Evolutionary conservation across 2,329 filamentous ascomycete species (phyloP).

Genomic region (Zymoseptoria tritici): DNA sequence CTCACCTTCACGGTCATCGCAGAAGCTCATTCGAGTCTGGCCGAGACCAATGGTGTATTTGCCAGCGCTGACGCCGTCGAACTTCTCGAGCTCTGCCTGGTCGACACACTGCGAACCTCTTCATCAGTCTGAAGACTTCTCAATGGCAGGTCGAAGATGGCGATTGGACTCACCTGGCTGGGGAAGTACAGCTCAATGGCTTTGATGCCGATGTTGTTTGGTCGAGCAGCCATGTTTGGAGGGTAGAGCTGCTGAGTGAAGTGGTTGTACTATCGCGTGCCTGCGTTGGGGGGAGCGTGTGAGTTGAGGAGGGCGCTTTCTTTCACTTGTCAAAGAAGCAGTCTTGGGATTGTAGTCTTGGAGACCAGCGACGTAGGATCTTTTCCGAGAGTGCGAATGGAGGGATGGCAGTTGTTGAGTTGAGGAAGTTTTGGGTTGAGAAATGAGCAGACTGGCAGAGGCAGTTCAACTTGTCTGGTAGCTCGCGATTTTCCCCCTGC

Average conservation of each 20-base stretch:
- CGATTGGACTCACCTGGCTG: constrained; percentile 38
- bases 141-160: not conserved
- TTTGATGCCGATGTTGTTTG: constrained; percentile 47
- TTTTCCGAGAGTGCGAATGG: not conserved
- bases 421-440: not conserved
- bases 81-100: constrained; percentile 47
- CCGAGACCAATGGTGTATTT: constrained; percentile 50
- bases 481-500: too few relatives aligned
- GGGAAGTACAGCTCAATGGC: constrained; percentile 50
- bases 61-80: constrained; percentile 46
- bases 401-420: not conserved
- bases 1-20: constrained; percentile 46
- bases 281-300: not conserved
- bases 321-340: not conserved
- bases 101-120: constrained; percentile 41
- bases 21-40: constrained; percentile 50
- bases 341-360: not conserved
- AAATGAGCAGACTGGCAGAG: not conserved
- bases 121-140: constrained; percentile 9
- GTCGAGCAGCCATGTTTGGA: constrained; percentile 37
- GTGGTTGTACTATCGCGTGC: not conserved
- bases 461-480: not conserved
- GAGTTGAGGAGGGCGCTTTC: not conserved
- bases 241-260: not conserved
- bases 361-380: not conserved